Percentiles rank a stretch among this genome's conserved stretches.
Conservation (phyloP, 1,139 yeast species). For the Ashbya aceris region DNA sequence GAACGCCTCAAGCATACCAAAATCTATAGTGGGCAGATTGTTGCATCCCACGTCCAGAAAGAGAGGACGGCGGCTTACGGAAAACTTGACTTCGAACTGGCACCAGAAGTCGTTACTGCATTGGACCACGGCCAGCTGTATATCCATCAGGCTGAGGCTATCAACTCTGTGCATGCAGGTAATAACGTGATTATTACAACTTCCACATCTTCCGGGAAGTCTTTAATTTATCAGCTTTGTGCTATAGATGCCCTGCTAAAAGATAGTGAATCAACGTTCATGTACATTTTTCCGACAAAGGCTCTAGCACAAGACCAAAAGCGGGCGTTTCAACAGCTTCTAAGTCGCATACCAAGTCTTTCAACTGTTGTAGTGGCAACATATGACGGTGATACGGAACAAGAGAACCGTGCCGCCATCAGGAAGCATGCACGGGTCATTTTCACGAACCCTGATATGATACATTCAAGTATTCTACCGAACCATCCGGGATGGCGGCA, state of each 20-base stretch:
- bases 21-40: conserved; percentile 55
- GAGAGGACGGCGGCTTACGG: conserved; percentile 40
- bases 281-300: conserved; percentile 90
- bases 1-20: conserved; percentile 37
- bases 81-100: conserved; percentile 33
- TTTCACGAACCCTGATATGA: conserved; percentile 90
- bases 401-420: conserved; percentile 41
- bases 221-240: conserved; percentile 83
- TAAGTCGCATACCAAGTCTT: conserved; percentile 36
- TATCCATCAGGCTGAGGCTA: conserved; percentile 72
- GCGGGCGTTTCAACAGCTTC: conserved; percentile 58
- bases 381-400: conserved; percentile 87
- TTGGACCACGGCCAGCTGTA: conserved; percentile 49
- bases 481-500: conserved; percentile 62
- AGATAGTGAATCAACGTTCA: conserved; percentile 57
- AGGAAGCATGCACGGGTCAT: conserved; percentile 63
- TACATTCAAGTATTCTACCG: conserved; percentile 80
- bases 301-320: conserved; percentile 96
- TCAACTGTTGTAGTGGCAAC: conserved; percentile 46
- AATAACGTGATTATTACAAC: conserved; percentile 79
- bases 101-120: conserved; percentile 41
- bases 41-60: conserved; percentile 35
- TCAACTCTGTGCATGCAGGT: conserved; percentile 45
- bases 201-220: conserved; percentile 92
- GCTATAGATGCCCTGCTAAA: conserved; percentile 44